phyloP scores from a whole-genome alignment of 1,284 basidiomycete genomes.

The Sporisorium sorghi region DNA sequence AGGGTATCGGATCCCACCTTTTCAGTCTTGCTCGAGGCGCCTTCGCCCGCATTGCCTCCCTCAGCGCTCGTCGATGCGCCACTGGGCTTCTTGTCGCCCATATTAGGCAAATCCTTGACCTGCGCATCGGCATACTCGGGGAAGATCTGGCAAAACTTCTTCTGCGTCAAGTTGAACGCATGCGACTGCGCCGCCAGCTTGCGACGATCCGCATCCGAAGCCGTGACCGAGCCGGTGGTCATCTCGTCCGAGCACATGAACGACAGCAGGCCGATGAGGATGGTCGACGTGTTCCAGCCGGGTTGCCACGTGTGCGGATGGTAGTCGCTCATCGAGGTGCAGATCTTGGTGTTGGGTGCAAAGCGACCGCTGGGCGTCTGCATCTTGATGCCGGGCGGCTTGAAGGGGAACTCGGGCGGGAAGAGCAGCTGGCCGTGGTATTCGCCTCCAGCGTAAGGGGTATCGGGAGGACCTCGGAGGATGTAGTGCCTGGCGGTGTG shows the following conservation, averaged over 20 bases:
- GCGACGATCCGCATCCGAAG: constrained; percentile 82
- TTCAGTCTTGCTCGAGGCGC: constrained; percentile 24
- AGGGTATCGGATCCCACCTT: constrained; percentile 45
- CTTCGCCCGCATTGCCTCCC: constrained; percentile 4
- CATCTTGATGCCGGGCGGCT: constrained; percentile 92
- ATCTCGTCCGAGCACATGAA: constrained; percentile 98
- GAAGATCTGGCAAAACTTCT: constrained; percentile 75
- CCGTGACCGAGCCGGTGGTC: constrained; percentile 89
- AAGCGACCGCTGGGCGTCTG: constrained; percentile 93
- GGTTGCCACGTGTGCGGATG: constrained; percentile 90
- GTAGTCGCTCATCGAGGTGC: constrained; percentile 73
- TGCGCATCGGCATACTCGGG: constrained; percentile 55
- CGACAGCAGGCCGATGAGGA: constrained; percentile 92
- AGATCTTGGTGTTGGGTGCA: constrained; percentile 89
- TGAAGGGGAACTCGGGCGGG: constrained; percentile 79
- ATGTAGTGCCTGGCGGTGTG: constrained; percentile 71
- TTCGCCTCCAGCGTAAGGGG: constrained; percentile 90
- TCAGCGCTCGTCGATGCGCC: neutral
- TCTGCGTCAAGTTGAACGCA: constrained; percentile 82
- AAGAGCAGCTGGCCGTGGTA: constrained; percentile 77
- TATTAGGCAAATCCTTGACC: constrained; percentile 63
- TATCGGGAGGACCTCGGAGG: constrained; percentile 88
- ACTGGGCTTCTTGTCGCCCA: constrained; percentile 53
- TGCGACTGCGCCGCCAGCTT: constrained; percentile 83
- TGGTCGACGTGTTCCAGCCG: constrained; percentile 90